Percentiles rank a stretch among this genome's conserved stretches.
These are phyloP conservation scores for Septoria linicola DNA, from an alignment of 2,329 filamentous ascomycete genomes.

Conservation along the genomic window DNA sequence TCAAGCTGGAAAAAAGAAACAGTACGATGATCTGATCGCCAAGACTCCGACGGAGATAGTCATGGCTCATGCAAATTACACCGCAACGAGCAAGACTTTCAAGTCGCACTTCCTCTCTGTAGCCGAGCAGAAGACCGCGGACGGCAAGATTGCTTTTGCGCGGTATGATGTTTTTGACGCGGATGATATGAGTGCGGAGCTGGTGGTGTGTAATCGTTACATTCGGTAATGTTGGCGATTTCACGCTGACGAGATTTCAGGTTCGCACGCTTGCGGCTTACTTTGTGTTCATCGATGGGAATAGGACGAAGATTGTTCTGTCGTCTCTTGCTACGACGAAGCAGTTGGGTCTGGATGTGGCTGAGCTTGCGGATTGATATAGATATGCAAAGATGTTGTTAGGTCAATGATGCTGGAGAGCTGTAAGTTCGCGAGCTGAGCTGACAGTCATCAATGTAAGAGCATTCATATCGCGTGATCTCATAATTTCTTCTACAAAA, in stretches of 20 bases:
- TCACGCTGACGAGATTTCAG: neutral
- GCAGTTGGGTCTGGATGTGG: constrained; percentile 6
- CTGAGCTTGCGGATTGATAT: neutral
- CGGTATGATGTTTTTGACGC: constrained; percentile 11
- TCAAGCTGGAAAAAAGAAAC: constrained; percentile 8
- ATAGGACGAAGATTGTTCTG: constrained; percentile 8
- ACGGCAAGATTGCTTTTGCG: constrained; percentile 3
- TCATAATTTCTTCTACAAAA: too few relatives aligned
- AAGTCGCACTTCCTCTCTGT: constrained; percentile 7
- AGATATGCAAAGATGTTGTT: too few relatives aligned
- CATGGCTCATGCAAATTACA: constrained; percentile 3
- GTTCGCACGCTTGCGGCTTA: constrained; percentile 4
- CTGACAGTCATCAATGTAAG: too few relatives aligned
- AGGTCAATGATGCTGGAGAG: neutral
- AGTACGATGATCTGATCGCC: constrained; percentile 10
- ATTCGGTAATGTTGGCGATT: neutral
- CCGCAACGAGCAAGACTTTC: constrained; percentile 3
- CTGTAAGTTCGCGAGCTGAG: too few relatives aligned
- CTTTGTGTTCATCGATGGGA: constrained; percentile 7
- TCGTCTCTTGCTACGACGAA: constrained; percentile 8
- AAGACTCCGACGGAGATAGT: neutral
- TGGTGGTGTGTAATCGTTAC: neutral
- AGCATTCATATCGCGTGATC: too few relatives aligned
- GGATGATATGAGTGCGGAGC: constrained; percentile 9
- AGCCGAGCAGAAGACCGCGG: neutral